Conservation (phyloP, 805 yeast genomes). For the Candida coquimbonensis region DNA sequence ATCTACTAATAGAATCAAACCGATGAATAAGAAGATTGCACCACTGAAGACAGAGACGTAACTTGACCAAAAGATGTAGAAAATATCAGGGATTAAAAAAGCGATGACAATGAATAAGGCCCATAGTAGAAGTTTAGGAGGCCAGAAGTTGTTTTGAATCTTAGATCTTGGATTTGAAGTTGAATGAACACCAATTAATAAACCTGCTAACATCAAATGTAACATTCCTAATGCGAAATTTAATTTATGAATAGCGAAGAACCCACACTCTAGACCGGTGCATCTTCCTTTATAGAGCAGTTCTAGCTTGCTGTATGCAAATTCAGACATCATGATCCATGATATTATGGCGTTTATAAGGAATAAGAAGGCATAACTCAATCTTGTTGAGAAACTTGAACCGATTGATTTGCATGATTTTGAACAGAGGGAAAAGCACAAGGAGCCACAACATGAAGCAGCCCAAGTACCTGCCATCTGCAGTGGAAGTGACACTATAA, state of each 20-base stretch:
- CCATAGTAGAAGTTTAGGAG: conserved; percentile 60
- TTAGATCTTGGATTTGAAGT: conserved; percentile 71
- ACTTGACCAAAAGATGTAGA: conserved; percentile 87
- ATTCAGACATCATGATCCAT: conserved; percentile 88
- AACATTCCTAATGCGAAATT: conserved; percentile 80
- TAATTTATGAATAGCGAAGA: conserved; percentile 88
- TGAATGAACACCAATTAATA: conserved; percentile 69
- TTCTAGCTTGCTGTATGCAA: conserved; percentile 68
- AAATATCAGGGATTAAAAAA: conserved; percentile 79
- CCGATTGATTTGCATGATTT: conserved; percentile 46
- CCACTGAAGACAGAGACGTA: conserved; percentile 81
- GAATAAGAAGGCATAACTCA: conserved; percentile 76
- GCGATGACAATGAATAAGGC: conserved; percentile 47
- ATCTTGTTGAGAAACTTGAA: conserved; percentile 71
- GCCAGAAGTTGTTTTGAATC: conserved; percentile 92
- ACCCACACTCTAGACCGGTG: conserved; percentile 82
- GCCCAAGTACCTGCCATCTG: conserved; percentile 51
- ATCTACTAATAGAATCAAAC: conserved; percentile 84
- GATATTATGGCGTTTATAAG: conserved; percentile 74
- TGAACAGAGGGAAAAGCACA: conserved; percentile 63
- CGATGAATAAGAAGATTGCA: conserved; percentile 80
- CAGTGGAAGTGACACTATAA: conserved; percentile 60
- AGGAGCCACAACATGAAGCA: conserved; percentile 78
- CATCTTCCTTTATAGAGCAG: conserved; percentile 65
- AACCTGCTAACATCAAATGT: conserved; percentile 63